These are phyloP conservation scores for Hortaea werneckii DNA, from an alignment of 2,329 filamentous ascomycete genomes.

Conservation along the genomic window DNA sequence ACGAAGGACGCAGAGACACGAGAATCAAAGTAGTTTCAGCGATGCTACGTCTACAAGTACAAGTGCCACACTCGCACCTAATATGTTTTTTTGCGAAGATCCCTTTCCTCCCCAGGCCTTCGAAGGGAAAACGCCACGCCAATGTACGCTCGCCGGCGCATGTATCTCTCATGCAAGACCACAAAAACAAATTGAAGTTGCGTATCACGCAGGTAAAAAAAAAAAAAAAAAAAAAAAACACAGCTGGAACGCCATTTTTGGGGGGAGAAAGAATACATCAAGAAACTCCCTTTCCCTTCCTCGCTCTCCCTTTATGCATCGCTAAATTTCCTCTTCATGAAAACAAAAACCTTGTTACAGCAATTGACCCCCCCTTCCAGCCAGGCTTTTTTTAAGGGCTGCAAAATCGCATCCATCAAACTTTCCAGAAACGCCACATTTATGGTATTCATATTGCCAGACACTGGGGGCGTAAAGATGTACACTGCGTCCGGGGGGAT, in stretches of 20 bases:
- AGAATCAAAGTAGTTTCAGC: too few species aligned
- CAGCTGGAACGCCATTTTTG: background rate
- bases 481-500: background rate
- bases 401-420: too few species aligned
- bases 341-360: too few species aligned
- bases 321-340: background rate
- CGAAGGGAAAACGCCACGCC: background rate
- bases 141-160: background rate
- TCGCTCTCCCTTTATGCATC: background rate
- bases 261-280: background rate
- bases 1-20: too few species aligned
- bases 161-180: background rate
- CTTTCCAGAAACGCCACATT: background rate
- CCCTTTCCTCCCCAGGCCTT: too few species aligned
- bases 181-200: too few species aligned
- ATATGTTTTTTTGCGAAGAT: too few species aligned
- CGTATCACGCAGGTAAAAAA: background rate
- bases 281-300: background rate
- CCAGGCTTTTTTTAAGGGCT: too few species aligned
- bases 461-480: background rate
- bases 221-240: background rate
- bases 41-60: too few species aligned
- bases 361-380: too few species aligned
- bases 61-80: too few species aligned
- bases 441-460: background rate